phyloP scores from a whole-genome alignment of 331 rosid genomes.

The Saraca asoca region DNA sequence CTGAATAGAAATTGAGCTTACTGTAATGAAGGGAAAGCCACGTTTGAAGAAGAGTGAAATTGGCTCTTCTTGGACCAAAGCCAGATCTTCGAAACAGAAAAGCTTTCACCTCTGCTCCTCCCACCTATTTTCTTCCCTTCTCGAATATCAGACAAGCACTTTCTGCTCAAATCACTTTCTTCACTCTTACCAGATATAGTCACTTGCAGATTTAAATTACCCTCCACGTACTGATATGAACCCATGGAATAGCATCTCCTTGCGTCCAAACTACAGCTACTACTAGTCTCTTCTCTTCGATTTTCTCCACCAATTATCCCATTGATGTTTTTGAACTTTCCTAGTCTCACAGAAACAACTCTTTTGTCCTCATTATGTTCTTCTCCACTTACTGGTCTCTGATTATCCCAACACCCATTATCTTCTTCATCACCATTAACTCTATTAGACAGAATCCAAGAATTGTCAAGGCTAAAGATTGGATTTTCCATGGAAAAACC shows the following conservation, averaged over 20 bases:
- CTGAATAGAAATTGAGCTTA: too few relatives aligned
- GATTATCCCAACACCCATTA: conserved; percentile 33
- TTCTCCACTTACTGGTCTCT: conserved; percentile 32
- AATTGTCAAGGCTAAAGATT: conserved; percentile 31
- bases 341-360: conserved; percentile 82
- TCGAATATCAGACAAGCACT: background rate
- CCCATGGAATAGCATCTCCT: conserved; percentile 97
- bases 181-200: conserved; percentile 38
- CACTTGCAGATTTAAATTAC: conserved; percentile 64
- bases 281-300: conserved; percentile 25
- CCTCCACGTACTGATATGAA: conserved; percentile 69
- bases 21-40: conserved; percentile 37
- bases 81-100: conserved; percentile 94
- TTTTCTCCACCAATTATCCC: conserved; percentile 31
- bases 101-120: conserved; percentile 65
- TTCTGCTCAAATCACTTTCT: conserved; percentile 18
- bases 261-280: conserved; percentile 54
- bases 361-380: conserved; percentile 42
- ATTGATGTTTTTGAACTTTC: conserved; percentile 56
- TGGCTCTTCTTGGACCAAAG: conserved; percentile 74
- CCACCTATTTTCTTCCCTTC: conserved; percentile 58
- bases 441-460: conserved; percentile 36
- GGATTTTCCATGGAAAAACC: conserved; percentile 42
- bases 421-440: conserved; percentile 39
- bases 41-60: conserved; percentile 45